These are phyloP conservation scores for Babesia caballi DNA, from an alignment of 169 alveolate species.

Conservation along the genomic window DNA sequence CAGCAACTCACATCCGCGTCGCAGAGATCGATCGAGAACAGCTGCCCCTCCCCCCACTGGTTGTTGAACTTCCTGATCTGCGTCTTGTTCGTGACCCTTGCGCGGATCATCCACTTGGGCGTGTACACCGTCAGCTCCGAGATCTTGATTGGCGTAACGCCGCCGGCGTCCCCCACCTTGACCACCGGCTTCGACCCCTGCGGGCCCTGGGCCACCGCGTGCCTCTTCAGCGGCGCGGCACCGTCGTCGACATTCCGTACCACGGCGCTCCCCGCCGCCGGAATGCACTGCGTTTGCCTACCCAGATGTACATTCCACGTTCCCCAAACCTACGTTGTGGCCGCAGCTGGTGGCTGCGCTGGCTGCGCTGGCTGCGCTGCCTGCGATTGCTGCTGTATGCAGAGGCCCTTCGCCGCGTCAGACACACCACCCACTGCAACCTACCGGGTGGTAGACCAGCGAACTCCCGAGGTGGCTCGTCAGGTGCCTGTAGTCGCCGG, in stretches of 20 bases:
- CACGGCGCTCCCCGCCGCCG: too few relatives aligned
- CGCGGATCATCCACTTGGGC: constrained; percentile 61
- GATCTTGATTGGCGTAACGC: constrained; percentile 6
- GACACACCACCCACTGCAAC: background rate
- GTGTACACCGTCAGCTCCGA: constrained; percentile 60
- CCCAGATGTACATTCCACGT: background rate
- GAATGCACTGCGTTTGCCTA: background rate
- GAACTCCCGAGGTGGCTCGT: constrained; percentile 32
- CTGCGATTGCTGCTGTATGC: background rate
- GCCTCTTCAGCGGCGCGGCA: background rate
- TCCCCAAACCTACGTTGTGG: background rate
- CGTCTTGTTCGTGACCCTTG: constrained; percentile 51
- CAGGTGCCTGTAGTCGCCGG: constrained; percentile 61
- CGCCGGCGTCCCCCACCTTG: constrained; percentile 2
- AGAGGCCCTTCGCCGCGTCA: background rate
- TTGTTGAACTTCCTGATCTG: constrained; percentile 61
- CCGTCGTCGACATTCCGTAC: background rate
- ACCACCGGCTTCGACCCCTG: constrained; percentile 10
- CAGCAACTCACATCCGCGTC: constrained; percentile 35
- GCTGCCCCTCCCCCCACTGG: constrained; percentile 65
- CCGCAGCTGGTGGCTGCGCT: background rate
- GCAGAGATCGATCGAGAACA: constrained; percentile 61
- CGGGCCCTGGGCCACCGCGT: too few relatives aligned
- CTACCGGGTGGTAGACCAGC: constrained; percentile 58
- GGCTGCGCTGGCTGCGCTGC: background rate